Base-by-base conservation (phyloP, 2,329 filamentous ascomycete species). In the Aspergillus chevalieri region DNA sequence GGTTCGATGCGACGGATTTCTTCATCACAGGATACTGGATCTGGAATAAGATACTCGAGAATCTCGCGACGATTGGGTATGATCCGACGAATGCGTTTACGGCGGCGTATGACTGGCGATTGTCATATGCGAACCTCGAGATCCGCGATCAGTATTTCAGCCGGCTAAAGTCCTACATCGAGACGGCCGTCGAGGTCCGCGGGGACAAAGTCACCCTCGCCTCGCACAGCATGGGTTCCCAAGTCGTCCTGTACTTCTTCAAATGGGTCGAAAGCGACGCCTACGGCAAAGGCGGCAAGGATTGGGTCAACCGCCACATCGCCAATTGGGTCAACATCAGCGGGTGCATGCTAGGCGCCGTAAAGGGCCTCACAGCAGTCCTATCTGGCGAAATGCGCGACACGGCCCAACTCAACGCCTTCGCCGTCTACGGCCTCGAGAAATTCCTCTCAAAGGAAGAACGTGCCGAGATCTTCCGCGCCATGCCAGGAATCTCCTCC, bases 271-370 rank as follows among this genome's bases (percentile, higher is more conserved):
- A 95, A 47, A 80, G 85, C 2, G 77, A 84, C 47, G 88, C 88
- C 4, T 74, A 84, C 55, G 93, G 93, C 4, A 82, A 83, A 17
- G 92, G 90, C 1, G 92, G 93, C 1, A 78, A 85, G 34, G 80
- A 83, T 47, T 98, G 93, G 93, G 92, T 98, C 0, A 91, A 98
- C 51, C 80, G 79, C 15, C 81, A 96, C 64, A 78, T 98, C 46
- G 93, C 94, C 57, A 87, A 89, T 2, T 98, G 94, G 91, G 94
- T 98, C 74, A 98, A 98, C 67, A 90, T 98, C 61, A 93, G 87
- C 57, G 93, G 93, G 5, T 98, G 92, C 70, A 96, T 98, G 92
- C 83, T 98, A 5, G 93, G 93, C 12, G 90, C 93, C 2, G 78
- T 90, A 50, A 98, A 98, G 72, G 92, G 87, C 51, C 74, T 97